Conservation (phyloP, 2,329 filamentous ascomycete species). For the Tolypocladium capitatum region DNA sequence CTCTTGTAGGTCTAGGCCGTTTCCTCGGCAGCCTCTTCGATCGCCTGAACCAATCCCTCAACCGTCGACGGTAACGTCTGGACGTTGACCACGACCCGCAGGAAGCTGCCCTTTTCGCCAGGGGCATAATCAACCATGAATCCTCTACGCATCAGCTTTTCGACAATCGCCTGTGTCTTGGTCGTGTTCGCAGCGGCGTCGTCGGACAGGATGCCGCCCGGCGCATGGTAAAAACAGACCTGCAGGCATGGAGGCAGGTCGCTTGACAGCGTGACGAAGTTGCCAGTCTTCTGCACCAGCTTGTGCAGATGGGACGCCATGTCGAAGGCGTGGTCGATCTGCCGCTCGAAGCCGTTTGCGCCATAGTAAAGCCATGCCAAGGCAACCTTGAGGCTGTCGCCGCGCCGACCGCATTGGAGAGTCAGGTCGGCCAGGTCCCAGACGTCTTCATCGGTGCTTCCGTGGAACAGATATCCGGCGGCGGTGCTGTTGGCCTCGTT, state of each 20-base stretch:
- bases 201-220: slow-evolving; percentile 31
- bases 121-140: slow-evolving; percentile 53
- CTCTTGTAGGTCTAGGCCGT: neutral
- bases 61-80: slow-evolving; percentile 40
- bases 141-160: slow-evolving; percentile 32
- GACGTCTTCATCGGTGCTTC: slow-evolving; percentile 40
- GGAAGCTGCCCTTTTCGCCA: slow-evolving; percentile 40
- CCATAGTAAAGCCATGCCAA: slow-evolving; percentile 88
- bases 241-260: slow-evolving; percentile 80
- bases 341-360: slow-evolving; percentile 52
- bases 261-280: slow-evolving; percentile 60
- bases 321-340: slow-evolving; percentile 61
- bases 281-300: slow-evolving; percentile 36
- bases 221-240: slow-evolving; percentile 84
- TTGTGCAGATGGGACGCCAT: slow-evolving; percentile 56
- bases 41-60: slow-evolving; percentile 37
- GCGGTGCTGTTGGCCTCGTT: slow-evolving; percentile 74
- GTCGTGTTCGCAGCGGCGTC: slow-evolving; percentile 32
- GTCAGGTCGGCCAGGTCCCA: slow-evolving; percentile 91
- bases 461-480: slow-evolving; percentile 77
- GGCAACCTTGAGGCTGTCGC: slow-evolving; percentile 76
- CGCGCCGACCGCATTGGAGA: slow-evolving; percentile 80
- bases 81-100: slow-evolving; percentile 46
- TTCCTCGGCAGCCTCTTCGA: slow-evolving; percentile 32
- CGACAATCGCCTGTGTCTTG: slow-evolving; percentile 34